A percentile compares a stretch with the other conserved stretches of the same genome.
phyloP scores from a whole-genome alignment of 371 early-diverging fungal species.

The Lichtheimia corymbifera region DNA sequence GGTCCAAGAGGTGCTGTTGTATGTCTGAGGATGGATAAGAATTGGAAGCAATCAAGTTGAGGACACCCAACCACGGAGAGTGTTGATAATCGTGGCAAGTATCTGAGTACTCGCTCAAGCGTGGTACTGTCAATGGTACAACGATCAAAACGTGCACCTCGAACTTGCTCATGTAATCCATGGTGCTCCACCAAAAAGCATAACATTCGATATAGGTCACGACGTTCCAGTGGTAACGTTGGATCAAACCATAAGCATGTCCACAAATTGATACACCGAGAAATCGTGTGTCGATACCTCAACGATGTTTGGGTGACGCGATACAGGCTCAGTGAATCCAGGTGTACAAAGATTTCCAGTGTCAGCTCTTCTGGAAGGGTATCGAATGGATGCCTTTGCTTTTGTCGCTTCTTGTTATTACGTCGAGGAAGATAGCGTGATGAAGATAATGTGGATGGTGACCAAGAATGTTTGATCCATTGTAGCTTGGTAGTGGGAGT shows the following conservation, averaged over 20 bases:
- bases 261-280: background rate
- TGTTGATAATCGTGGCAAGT: conserved; percentile 2
- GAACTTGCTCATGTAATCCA: background rate
- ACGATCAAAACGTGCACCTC: conserved; percentile 7
- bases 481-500: too few relatives aligned
- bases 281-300: conserved; percentile 3
- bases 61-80: conserved; percentile 9
- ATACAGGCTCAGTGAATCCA: conserved; percentile 13
- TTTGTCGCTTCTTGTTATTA: too few relatives aligned
- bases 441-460: too few relatives aligned
- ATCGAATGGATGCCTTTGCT: background rate
- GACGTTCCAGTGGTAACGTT: background rate
- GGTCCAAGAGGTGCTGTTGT: background rate
- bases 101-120: conserved; percentile 7
- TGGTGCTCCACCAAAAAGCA: conserved; percentile 6
- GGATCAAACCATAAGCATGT: conserved; percentile 1
- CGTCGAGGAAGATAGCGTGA: too few relatives aligned
- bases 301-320: conserved; percentile 7
- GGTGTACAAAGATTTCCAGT: background rate
- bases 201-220: conserved; percentile 1
- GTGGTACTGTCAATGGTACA: conserved; percentile 1
- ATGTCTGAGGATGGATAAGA: conserved; percentile 6
- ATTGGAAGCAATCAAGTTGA: conserved; percentile 12
- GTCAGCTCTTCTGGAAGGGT: conserved; percentile 8
- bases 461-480: too few relatives aligned